Percentiles rank a stretch among this genome's conserved stretches.
Evolutionary conservation across 441 rosid species (phyloP).

Genomic region (Gossypium lobatum): DNA sequence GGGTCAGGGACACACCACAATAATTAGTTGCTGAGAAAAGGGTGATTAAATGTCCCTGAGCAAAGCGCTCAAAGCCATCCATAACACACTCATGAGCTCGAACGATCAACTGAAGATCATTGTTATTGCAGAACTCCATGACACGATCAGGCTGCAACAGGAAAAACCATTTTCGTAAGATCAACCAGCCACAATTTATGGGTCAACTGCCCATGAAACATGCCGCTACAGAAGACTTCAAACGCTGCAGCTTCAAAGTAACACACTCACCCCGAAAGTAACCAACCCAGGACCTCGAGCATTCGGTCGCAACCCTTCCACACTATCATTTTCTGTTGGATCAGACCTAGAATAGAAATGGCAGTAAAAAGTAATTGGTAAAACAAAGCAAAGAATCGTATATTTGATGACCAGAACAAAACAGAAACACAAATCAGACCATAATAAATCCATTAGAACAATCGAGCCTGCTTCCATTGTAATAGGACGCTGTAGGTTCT

Average conservation of each 20-base stretch:
- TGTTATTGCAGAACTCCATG: slow-evolving; percentile 97
- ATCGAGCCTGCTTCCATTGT: slow-evolving; percentile 98
- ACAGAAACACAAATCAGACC: slow-evolving; percentile 48
- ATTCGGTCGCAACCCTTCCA: slow-evolving; percentile 96
- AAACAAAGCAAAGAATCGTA: slow-evolving; percentile 4
- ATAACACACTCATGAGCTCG: slow-evolving; percentile 99
- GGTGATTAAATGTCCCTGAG: slow-evolving; percentile 95
- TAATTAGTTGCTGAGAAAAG: slow-evolving; percentile 98
- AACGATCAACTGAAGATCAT: slow-evolving; percentile 94
- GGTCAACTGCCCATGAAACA: neutral
- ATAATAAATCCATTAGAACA: slow-evolving; percentile 93
- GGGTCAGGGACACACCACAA: slow-evolving; percentile 55
- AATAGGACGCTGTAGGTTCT: slow-evolving; percentile 87
- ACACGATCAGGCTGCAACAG: slow-evolving; percentile 90
- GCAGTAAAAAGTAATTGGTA: slow-evolving; percentile 4
- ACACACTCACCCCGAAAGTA: slow-evolving; percentile 87
- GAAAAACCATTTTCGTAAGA: slow-evolving; percentile 10
- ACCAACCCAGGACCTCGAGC: slow-evolving; percentile 99
- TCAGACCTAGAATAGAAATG: slow-evolving; percentile 65
- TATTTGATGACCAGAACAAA: slow-evolving; percentile 6
- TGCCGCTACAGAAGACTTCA: neutral
- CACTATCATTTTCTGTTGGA: slow-evolving; percentile 99
- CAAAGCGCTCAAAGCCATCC: slow-evolving; percentile 99
- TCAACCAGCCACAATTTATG: neutral
- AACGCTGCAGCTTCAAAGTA: neutral